Evolutionary conservation across 257 asterid genomes (phyloP).

Genomic region (Anisodus acutangulus): DNA sequence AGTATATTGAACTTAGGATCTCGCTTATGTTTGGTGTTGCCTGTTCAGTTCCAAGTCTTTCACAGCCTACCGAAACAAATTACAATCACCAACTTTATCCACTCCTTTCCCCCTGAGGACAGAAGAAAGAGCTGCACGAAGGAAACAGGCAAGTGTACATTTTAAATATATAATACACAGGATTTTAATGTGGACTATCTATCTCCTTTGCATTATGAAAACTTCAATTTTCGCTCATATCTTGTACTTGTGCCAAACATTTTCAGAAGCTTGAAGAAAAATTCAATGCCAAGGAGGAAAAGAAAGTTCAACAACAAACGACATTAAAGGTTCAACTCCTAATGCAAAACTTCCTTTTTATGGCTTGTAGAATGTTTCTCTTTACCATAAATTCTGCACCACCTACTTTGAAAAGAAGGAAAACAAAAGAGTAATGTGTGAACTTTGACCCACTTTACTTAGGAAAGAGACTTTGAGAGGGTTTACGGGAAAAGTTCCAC

Average conservation of each 20-base stretch:
- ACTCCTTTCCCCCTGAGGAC: conserved; percentile 78
- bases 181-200: neutral
- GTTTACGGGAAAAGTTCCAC: neutral
- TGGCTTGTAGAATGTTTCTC: neutral
- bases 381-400: neutral
- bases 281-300: conserved; percentile 64
- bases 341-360: neutral
- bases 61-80: conserved; percentile 68
- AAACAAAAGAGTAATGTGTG: conserved; percentile 8
- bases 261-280: conserved; percentile 91
- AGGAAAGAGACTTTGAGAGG: neutral
- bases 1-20: neutral
- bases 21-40: neutral
- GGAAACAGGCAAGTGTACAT: conserved; percentile 74
- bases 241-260: neutral
- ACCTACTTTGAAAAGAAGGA: neutral
- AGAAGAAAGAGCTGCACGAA: conserved; percentile 84
- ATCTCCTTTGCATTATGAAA: neutral
- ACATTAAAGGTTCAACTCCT: conserved; percentile 57
- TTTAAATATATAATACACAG: neutral
- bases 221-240: neutral
- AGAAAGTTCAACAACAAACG: conserved; percentile 61
- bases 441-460: neutral
- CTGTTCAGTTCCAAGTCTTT: conserved; percentile 59
- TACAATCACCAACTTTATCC: conserved; percentile 69